Conservation (phyloP, 169 alveolate species). For the Cryptosporidium sp. region DNA sequence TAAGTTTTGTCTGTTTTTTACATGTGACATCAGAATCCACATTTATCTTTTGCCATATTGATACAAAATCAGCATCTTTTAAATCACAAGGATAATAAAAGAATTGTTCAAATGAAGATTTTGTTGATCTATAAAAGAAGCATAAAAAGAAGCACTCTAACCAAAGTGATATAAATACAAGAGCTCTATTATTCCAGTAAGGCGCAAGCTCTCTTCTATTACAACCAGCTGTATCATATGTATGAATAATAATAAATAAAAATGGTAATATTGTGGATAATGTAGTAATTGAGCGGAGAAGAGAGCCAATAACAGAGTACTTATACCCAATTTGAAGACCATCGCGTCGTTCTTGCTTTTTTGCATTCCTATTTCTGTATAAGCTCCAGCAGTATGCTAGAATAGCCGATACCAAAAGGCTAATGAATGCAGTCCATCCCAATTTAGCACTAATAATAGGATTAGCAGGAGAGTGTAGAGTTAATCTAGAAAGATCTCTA, state of each 20-base stretch:
- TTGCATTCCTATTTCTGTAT: not conserved
- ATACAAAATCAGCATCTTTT: constrained; percentile 32
- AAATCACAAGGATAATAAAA: constrained; percentile 19
- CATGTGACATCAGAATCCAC: not conserved
- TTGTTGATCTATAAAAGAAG: constrained; percentile 28
- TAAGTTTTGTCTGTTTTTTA: not conserved
- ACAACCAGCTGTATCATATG: constrained; percentile 73
- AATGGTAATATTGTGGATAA: constrained; percentile 14
- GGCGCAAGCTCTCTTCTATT: constrained; percentile 40
- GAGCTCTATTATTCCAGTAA: constrained; percentile 53
- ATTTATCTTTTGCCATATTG: constrained; percentile 23
- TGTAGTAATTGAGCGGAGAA: not conserved
- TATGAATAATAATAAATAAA: constrained; percentile 47
- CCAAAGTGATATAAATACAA: constrained; percentile 47
- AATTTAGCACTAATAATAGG: constrained; percentile 25
- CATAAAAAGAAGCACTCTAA: constrained; percentile 42
- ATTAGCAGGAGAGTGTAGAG: constrained; percentile 28
- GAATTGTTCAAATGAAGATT: constrained; percentile 15
- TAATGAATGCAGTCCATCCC: constrained; percentile 2
- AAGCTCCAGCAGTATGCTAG: constrained; percentile 16
- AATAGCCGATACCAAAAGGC: not conserved
- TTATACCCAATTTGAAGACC: constrained; percentile 42
- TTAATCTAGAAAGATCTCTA: not conserved
- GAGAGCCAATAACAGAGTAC: not conserved
- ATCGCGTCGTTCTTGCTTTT: not conserved